Evolutionary conservation across 225 moss, liverwort and hornwort genomes (phyloP), one percentile per base, ranked within the genome.

Genomic region (Thuidium tamariscinum): DNA sequence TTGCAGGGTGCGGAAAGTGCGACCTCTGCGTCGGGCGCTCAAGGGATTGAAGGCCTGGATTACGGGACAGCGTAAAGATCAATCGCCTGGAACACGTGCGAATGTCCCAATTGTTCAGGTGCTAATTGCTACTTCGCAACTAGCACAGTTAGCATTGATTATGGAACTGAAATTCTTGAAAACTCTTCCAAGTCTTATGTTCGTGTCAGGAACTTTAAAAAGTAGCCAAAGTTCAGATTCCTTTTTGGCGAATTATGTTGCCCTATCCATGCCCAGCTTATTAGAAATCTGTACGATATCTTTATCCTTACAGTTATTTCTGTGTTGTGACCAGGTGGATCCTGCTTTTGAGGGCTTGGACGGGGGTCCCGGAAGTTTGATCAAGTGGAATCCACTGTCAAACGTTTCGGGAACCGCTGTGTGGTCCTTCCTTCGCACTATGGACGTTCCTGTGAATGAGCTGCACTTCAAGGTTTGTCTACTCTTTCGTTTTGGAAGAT

Each of bases 1-100:
- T 90, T 98, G 97, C 84, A 90, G 95, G 82, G 87, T 98, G 70
- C 94, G 98, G 48, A 98, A 98, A 89, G 98, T 98, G 69, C 92
- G 93, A 51, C 98, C 98, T 5, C 89, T 98, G 66, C 96, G 90
- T 64, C 94, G 97, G 23, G 97, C 97, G 39, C 92, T 98, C 27
- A 97, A 93, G 86, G 98, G 98, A 12, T 87, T 98, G 80, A 90
- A 91, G 64, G 92, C 98, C 17, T 98, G 98, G 98, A 98, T 98
- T 30, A 98, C 98, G 34, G 98, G 98, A 25, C 98, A 97, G 89
- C 95, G 98, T 4, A 95, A 95, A 87, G 98, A 98, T 55, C 98
- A 98, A 86, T 98, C 98, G 23, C 98, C 98, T 49, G 98, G 98
- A 78, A 98, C 98, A 48, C 95, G 98, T 25, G 92, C 98, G 25